A percentile compares a stretch with the other conserved stretches of the same genome.
Evolutionary conservation across 169 alveolate species (phyloP).

Genomic region (Plasmodium inui): DNA sequence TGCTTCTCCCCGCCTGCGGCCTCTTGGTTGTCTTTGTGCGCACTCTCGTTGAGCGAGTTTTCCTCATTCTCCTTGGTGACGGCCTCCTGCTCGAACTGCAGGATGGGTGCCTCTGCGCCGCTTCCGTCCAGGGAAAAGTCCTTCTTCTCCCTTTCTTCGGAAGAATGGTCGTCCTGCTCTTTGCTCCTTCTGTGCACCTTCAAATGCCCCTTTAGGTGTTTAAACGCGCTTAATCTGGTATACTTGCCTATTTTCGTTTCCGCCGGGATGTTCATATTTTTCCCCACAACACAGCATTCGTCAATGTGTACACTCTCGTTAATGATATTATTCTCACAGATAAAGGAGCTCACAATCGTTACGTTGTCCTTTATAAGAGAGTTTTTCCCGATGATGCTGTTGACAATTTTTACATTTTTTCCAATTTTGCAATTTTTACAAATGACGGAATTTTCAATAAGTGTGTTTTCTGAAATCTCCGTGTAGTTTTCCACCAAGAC

Average conservation of each 20-base stretch:
- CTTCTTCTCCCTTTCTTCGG: background rate
- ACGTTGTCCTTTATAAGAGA: constrained; percentile 39
- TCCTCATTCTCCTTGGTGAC: background rate
- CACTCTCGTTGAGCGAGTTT: background rate
- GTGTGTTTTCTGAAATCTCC: constrained; percentile 29
- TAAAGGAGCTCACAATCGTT: constrained; percentile 34
- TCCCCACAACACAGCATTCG: constrained; percentile 69
- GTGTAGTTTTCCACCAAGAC: constrained; percentile 24
- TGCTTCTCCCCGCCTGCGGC: background rate
- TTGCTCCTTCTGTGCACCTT: background rate
- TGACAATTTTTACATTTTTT: constrained; percentile 56
- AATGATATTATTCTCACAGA: constrained; percentile 42
- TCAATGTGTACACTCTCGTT: constrained; percentile 42
- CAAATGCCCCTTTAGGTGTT: constrained; percentile 16
- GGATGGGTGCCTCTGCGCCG: background rate
- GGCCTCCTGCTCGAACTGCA: background rate
- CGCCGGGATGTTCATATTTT: constrained; percentile 39
- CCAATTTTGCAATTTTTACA: constrained; percentile 74
- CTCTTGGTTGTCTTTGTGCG: background rate
- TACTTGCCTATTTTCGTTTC: background rate
- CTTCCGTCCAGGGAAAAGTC: background rate
- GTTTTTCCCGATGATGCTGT: constrained; percentile 58
- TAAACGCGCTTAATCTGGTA: constrained; percentile 41
- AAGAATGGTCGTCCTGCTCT: background rate
- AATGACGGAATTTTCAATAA: constrained; percentile 65